Evolutionary conservation across 495 filamentous ascomycete genomes (phyloP), one percentile per base, ranked within the genome.

Genomic region (Cryomyces antarcticus): DNA sequence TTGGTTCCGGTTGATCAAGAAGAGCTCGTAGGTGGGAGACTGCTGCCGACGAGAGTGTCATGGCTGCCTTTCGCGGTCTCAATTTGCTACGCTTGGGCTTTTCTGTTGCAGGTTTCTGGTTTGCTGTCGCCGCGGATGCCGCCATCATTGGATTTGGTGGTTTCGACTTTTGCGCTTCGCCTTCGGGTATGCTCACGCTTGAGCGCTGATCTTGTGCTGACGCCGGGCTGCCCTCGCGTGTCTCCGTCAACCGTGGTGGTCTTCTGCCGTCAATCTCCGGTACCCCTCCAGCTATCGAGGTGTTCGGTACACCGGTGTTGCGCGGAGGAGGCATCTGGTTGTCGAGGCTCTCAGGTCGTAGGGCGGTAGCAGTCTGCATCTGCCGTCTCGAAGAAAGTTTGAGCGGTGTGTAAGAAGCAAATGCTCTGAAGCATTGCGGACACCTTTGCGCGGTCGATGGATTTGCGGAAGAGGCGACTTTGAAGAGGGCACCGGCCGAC

Each of bases 21-120:
- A 97, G 61, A 11, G 62, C 67, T 42, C 71, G 72, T 28, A 97
- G 69, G 39, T 87, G 84, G 27, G 74, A 62, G 6, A 86, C 77
- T 1, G 89, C 89, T 3, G 71, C 52, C 0, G 81, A 67, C 0
- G 88, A 85, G 33, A 97, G 67, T 45, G 78, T 82, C 67, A 97
- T 84, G 10, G 88, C 82, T 3, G 89, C 85, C 64, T 94, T 95
- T 41, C 87, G 74, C 28, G 89, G 68, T 37, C 82, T 77, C 11
- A 96, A 67, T 53, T 77, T 82, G 46, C 69, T 65, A 42, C 68
- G 57, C 10, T 42, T 31, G n/a, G 44, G 46, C 30, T 47, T 50
- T 13, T 30, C 33, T 13, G 49, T 43, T 24, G 17, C 17, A 9
- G 46, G 31, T 7, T 31, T 5, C 17, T 44, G 29, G 41, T 65